phyloP scores from a whole-genome alignment of 2,329 filamentous ascomycete genomes.

The Ophiosphaerella herpotricha region DNA sequence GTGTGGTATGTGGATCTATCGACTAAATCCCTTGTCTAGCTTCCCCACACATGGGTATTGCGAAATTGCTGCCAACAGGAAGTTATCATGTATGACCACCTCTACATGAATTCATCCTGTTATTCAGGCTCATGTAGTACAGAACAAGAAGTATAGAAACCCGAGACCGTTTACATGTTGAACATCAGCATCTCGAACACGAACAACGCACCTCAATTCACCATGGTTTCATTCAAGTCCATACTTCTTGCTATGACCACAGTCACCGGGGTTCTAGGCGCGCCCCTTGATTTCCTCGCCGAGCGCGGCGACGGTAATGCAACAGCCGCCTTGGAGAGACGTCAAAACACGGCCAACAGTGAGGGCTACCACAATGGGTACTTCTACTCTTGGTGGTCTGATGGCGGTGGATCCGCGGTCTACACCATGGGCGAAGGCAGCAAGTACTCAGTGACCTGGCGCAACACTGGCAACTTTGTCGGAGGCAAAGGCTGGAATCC shows the following conservation, averaged over 20 bases:
- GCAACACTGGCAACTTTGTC: constrained; percentile 30
- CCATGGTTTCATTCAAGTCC: constrained; percentile 30
- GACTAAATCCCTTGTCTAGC: not conserved
- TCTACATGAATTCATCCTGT: constrained; percentile 12
- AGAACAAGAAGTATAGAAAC: constrained; percentile 12
- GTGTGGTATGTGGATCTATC: not conserved
- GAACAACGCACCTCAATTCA: constrained; percentile 5
- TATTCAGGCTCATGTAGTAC: constrained; percentile 17
- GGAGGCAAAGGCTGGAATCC: constrained; percentile 38
- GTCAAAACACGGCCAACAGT: constrained; percentile 47
- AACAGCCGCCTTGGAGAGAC: constrained; percentile 20
- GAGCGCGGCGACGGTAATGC: constrained; percentile 27
- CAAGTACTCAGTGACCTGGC: constrained; percentile 24
- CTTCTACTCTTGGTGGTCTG: constrained; percentile 66
- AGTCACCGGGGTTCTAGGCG: constrained; percentile 15
- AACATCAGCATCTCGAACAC: constrained; percentile 11
- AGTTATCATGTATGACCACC: not conserved
- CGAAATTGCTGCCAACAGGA: not conserved
- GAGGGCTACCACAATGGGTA: constrained; percentile 54
- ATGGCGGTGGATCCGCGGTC: constrained; percentile 44
- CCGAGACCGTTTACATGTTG: not conserved
- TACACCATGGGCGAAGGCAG: constrained; percentile 28
- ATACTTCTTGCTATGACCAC: constrained; percentile 24
- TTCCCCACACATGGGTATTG: not conserved
- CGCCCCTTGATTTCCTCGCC: constrained; percentile 23